These are phyloP conservation scores for Arthrobotrys megalospora DNA, from an alignment of 2,329 filamentous ascomycete species.

Conservation along the genomic window DNA sequence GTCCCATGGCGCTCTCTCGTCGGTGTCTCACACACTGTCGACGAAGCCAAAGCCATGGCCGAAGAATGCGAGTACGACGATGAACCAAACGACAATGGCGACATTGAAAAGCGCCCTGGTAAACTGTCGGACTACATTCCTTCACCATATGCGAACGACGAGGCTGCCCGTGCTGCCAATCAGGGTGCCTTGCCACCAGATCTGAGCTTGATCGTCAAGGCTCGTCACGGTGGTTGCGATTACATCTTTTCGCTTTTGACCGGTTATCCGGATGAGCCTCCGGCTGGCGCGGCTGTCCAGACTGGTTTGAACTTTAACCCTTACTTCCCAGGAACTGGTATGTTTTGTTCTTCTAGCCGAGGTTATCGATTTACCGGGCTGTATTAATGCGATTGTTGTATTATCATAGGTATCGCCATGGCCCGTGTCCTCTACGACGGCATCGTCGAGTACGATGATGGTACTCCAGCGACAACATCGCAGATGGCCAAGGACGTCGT, in stretches of 20 bases:
- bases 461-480: conserved; percentile 90
- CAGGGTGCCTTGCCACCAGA: conserved; percentile 97
- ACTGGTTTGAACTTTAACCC: conserved; percentile 99
- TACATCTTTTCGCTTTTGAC: conserved; percentile 98
- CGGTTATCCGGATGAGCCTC: conserved; percentile 96
- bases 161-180: conserved; percentile 97
- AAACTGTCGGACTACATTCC: conserved; percentile 99
- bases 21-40: conserved; percentile 91
- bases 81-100: conserved; percentile 97
- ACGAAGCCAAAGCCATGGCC: conserved; percentile 96
- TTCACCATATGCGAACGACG: conserved; percentile 97
- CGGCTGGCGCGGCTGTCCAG: conserved; percentile 86
- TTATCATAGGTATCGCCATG: conserved; percentile 83
- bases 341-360: conserved; percentile 50
- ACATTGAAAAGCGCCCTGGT: conserved; percentile 98
- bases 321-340: conserved; percentile 97
- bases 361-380: background rate
- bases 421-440: conserved; percentile 98
- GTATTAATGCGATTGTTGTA: background rate
- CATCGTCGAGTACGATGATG: conserved; percentile 97
- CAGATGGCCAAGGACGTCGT: conserved; percentile 99
- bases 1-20: conserved; percentile 94
- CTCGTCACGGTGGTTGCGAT: conserved; percentile 95
- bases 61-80: conserved; percentile 99
- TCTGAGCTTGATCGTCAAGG: conserved; percentile 98